Base-by-base conservation (phyloP, 2,329 filamentous ascomycete genomes). In the Onygena corvina region DNA sequence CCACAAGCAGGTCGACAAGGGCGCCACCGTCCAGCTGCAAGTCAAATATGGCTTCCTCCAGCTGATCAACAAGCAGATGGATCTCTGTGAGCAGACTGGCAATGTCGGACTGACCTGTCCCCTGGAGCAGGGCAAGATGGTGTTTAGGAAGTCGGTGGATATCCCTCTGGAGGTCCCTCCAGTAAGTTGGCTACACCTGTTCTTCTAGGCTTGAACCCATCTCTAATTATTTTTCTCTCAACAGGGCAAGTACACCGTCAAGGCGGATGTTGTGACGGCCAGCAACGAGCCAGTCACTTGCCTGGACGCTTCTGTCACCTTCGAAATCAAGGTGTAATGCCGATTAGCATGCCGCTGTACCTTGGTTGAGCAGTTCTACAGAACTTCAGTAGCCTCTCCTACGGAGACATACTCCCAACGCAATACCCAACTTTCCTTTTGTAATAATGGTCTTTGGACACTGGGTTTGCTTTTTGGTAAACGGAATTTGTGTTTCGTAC, bases 11-110 rank as follows among this genome's bases (percentile, higher is more conserved):
- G 80, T 98, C 56, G 76, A 80, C 49, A 65, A 87, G 51, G 90
- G 87, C 51, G 86, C 90, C 52, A 86, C 85, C 59, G 83, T 95
- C 54, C 74, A 83, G 44, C 67, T 98, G 34, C 77, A 81, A 57
- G 90, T 98, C 70, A 95, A 94, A 71, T 95, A 94, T 67, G 90
- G 90, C 53, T 75, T 94, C 57, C 95, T 98, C 67, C 85, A 81
- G 49, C 77, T 98, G 56, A 80, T 98, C 67, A 86, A 78, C 66
- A 84, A 84, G 56, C 77, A 76, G 57, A 81, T 83, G 60, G 84
- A 94, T 63, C 77, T 96, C 31, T 98, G 92, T 73, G 85, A 95
- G 53, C 83, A 94, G 65, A 79, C 94, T 56, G 73, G 77, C 64
- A 88, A 95, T 58, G 86, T 95, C 38, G 87, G 95, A 59, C 73